Evolutionary conservation across 768 basidiomycete species (phyloP).

Genomic region (Jaapia argillacea): DNA sequence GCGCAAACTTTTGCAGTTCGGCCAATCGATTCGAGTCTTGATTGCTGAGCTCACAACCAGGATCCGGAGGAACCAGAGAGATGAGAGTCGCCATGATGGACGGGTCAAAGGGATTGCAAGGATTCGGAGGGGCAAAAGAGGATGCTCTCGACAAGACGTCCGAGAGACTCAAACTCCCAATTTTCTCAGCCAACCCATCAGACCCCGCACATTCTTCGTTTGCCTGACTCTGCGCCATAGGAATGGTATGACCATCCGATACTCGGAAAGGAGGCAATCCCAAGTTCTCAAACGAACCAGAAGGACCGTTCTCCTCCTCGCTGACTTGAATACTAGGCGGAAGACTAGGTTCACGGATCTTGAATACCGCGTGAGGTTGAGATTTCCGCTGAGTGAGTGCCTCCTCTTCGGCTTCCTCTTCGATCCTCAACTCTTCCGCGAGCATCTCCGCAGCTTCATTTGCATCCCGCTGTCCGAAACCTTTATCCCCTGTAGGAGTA

Average conservation of each 20-base stretch:
- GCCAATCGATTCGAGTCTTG: slow-evolving; percentile 52
- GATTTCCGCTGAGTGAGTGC: slow-evolving; percentile 8
- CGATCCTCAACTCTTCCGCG: slow-evolving; percentile 29
- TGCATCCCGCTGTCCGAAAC: slow-evolving; percentile 26
- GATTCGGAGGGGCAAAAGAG: slow-evolving; percentile 69
- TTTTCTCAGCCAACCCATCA: slow-evolving; percentile 29
- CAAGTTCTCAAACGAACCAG: neutral
- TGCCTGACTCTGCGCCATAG: neutral
- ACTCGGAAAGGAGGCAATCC: neutral
- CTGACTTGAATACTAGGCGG: neutral
- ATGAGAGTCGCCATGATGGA: slow-evolving; percentile 55
- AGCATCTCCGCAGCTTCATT: slow-evolving; percentile 41
- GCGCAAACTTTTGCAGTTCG: slow-evolving; percentile 63
- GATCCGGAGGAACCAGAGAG: slow-evolving; percentile 48
- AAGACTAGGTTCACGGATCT: slow-evolving; percentile 2
- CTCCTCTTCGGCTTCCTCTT: slow-evolving; percentile 14
- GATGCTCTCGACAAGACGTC: slow-evolving; percentile 55
- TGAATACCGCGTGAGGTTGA: no score
- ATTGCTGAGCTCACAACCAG: slow-evolving; percentile 48
- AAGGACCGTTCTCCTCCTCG: neutral
- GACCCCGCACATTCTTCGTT: slow-evolving; percentile 8
- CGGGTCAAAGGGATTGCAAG: slow-evolving; percentile 79
- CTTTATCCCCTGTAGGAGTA: slow-evolving; percentile 14
- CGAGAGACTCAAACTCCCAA: slow-evolving; percentile 53
- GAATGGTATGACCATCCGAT: neutral